These are phyloP conservation scores for Cercophora newfieldiana DNA, from an alignment of 495 filamentous ascomycete genomes.

Conservation along the genomic window DNA sequence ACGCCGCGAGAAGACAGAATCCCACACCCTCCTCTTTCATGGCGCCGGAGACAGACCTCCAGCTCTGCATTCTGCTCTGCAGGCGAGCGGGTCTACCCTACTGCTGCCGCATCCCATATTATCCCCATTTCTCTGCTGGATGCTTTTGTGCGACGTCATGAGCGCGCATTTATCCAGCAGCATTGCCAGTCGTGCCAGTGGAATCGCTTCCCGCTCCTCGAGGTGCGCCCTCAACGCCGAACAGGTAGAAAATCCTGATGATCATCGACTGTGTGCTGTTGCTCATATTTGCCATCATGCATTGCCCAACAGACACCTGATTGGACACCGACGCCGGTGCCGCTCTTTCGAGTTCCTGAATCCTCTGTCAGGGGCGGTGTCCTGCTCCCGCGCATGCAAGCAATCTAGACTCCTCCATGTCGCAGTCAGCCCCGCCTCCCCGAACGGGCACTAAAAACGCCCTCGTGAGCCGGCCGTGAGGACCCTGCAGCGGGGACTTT, in stretches of 20 bases:
- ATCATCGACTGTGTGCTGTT: not conserved
- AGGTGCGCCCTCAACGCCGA: not conserved
- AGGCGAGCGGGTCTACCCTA: not conserved
- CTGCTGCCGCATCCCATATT: not conserved
- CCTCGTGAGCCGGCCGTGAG: not conserved
- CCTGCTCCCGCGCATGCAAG: not conserved
- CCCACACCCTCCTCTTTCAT: not conserved
- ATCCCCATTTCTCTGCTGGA: not conserved
- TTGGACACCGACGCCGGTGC: not conserved
- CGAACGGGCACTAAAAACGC: not conserved
- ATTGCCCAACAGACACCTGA: not conserved
- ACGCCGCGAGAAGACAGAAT: not conserved
- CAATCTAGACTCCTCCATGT: not conserved
- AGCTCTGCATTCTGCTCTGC: not conserved
- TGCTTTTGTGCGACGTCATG: not conserved
- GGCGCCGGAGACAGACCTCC: not conserved
- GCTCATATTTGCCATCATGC: not conserved
- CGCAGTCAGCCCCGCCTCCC: not conserved
- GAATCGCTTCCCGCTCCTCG: not conserved
- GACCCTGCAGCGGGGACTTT: conserved; percentile 2
- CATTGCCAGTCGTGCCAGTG: not conserved
- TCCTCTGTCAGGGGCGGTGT: not conserved
- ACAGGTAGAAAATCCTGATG: not conserved
- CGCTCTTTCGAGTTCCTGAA: not conserved
- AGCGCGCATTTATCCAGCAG: not conserved